phyloP scores from a whole-genome alignment of 306 rosid genomes.

The Cicer cuneatum region DNA sequence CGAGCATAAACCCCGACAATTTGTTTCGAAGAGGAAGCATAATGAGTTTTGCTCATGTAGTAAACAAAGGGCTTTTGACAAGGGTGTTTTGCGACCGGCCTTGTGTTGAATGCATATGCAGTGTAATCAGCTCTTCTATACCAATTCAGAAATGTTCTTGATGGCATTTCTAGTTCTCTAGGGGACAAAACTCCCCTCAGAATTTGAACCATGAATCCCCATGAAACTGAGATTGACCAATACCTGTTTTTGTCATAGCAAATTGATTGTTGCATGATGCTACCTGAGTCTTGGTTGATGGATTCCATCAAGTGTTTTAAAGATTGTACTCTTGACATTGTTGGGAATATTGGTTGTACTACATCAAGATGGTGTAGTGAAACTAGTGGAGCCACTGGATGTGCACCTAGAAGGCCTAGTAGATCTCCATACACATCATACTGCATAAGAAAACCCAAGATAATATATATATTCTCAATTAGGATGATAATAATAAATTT shows the following conservation, averaged over 20 bases:
- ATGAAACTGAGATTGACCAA: constrained; percentile 89
- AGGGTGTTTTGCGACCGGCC: constrained; percentile 80
- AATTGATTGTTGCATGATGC: constrained; percentile 91
- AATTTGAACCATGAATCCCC: constrained; percentile 90
- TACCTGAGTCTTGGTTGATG: constrained; percentile 62
- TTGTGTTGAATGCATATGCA: constrained; percentile 91
- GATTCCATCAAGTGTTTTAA: constrained; percentile 66
- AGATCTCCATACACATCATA: constrained; percentile 89
- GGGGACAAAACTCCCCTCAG: constrained; percentile 78
- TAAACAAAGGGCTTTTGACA: constrained; percentile 79
- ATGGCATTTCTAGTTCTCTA: constrained; percentile 82
- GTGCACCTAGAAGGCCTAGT: constrained; percentile 81
- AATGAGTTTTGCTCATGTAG: constrained; percentile 52
- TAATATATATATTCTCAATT: not conserved
- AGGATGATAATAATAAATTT: not conserved
- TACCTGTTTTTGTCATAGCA: constrained; percentile 68
- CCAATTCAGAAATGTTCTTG: constrained; percentile 88
- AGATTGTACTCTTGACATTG: constrained; percentile 55
- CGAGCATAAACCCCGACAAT: constrained; percentile 53
- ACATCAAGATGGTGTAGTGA: constrained; percentile 88
- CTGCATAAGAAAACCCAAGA: constrained; percentile 55
- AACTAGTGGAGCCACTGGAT: constrained; percentile 78
- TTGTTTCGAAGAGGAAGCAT: constrained; percentile 49
- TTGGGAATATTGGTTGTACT: constrained; percentile 84
- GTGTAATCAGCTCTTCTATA: constrained; percentile 76